Base-by-base conservation (phyloP, 768 basidiomycete genomes). In the Auriscalpium orientale region DNA sequence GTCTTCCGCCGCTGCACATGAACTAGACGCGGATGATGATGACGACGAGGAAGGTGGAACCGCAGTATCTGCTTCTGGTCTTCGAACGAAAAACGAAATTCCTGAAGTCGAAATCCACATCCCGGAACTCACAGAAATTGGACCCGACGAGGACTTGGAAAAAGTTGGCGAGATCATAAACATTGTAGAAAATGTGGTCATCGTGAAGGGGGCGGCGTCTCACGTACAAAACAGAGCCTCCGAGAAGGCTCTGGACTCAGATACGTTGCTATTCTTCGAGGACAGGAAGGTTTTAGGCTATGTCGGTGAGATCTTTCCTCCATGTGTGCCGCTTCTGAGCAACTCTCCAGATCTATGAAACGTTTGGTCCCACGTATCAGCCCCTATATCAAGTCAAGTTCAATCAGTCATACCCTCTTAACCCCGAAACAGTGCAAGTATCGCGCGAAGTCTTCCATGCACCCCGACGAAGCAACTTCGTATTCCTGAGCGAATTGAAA, bases 321-420 rank as follows among this genome's bases (percentile, higher is more conserved):
- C 21, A 33, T 52, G 35, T 57, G 45, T 38, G 57, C 46, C 54
- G 43, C 49, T 16, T 11, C 54, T 47, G 61, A 63, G 55, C 43
- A 56, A 65, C 59, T 51, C 62, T 60, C 10, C 68, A 95, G 91
- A 76, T 98, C 52, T 90, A 87, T 66, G 95, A 98, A 72, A 97
- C 95, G 0, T 98, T 98, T 70, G 95, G 95, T 10, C 93, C 95
- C 3, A 91, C 95, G 9, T 79, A 81, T 18, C 86, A 90, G 57
- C 95, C 95, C 7, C 74, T 95, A 56, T 98, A 98, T 67, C 88
- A 92, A 63, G 77, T 98, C 60, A 85, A 84, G 64, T 91, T 95
- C 70, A 87, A 78, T 61, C 74, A 82, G 37, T 67, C 75, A 3
- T 85, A 83, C 62, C 81, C 87, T 5, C 68, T 89, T 46, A 77